Evolutionary conservation across 2,329 filamentous ascomycete species (phyloP).

Genomic region (Nemania sp.): DNA sequence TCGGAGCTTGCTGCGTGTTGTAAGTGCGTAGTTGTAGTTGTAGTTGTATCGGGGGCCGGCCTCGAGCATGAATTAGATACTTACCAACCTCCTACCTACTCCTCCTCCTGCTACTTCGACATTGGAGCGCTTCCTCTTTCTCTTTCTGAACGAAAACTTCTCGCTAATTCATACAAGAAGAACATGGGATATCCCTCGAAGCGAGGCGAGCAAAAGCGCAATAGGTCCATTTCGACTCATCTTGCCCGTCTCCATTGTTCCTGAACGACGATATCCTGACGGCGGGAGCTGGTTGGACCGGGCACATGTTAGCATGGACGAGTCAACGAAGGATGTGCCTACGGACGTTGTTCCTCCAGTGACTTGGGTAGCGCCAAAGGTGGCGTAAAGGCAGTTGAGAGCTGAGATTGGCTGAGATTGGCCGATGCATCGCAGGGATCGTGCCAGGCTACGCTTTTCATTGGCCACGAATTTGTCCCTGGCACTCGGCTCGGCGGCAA

Average conservation of each 20-base stretch:
- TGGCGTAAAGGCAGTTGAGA: slow-evolving; percentile 44
- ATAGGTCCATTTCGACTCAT: slow-evolving; percentile 19
- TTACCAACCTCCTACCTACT: not conserved
- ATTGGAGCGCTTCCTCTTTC: slow-evolving; percentile 19
- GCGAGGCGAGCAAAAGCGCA: slow-evolving; percentile 19
- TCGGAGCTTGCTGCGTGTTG: not conserved
- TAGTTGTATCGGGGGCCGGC: not conserved
- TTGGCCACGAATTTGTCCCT: slow-evolving; percentile 37
- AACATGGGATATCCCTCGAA: slow-evolving; percentile 23
- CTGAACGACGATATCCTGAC: slow-evolving; percentile 28
- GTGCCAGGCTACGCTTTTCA: slow-evolving; percentile 30
- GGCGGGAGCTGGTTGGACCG: slow-evolving; percentile 39
- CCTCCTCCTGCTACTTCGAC: slow-evolving; percentile 18
- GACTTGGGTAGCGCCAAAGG: slow-evolving; percentile 38
- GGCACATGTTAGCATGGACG: slow-evolving; percentile 29
- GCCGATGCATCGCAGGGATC: slow-evolving; percentile 18
- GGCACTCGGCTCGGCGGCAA: slow-evolving; percentile 40
- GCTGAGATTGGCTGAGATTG: slow-evolving; percentile 29
- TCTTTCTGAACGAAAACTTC: not conserved
- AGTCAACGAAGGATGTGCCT: slow-evolving; percentile 32
- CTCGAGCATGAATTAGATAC: not conserved
- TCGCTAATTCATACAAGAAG: slow-evolving; percentile 17
- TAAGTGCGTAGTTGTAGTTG: too few species aligned
- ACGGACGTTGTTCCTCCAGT: slow-evolving; percentile 41
- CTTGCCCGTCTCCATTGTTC: slow-evolving; percentile 29